Conservation (phyloP, 2,329 filamentous ascomycete species). For the Ophiostoma novo-ulmi region DNA sequence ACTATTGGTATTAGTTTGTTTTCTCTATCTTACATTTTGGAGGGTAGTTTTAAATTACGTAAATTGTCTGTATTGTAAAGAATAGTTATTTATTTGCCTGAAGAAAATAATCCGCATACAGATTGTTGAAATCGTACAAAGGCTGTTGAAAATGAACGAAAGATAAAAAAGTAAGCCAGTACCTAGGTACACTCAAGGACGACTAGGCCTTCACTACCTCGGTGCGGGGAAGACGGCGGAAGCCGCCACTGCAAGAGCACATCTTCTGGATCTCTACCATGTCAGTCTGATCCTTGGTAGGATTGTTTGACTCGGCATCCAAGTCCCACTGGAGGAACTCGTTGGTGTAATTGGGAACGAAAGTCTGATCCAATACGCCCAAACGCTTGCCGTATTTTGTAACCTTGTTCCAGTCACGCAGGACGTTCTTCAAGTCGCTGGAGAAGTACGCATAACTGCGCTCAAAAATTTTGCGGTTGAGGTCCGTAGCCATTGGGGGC, state of each 20-base stretch:
- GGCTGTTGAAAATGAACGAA: not conserved
- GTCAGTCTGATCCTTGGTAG: conserved; percentile 65
- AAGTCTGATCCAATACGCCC: conserved; percentile 58
- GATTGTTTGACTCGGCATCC: conserved; percentile 49
- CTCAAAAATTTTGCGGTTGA: conserved; percentile 77
- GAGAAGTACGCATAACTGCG: conserved; percentile 73
- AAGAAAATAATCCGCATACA: not conserved
- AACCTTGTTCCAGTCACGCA: conserved; percentile 71
- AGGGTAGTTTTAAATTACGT: too few relatives aligned
- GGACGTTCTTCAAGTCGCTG: conserved; percentile 53
- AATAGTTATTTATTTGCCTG: not conserved
- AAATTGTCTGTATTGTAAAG: too few relatives aligned
- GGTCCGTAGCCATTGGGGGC: conserved; percentile 59
- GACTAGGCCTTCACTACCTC: not conserved
- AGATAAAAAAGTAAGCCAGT: not conserved
- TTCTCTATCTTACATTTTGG: too few relatives aligned
- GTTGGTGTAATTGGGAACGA: conserved; percentile 71
- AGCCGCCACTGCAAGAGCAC: not conserved
- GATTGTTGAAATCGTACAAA: conserved; percentile 6
- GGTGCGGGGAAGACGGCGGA: not conserved
- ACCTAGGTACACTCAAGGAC: not conserved
- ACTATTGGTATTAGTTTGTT: too few relatives aligned
- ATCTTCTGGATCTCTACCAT: conserved; percentile 64
- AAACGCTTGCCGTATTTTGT: conserved; percentile 71
- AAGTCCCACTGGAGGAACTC: conserved; percentile 62